These are phyloP conservation scores for Sphaerobolus stellatus DNA, from an alignment of 1,284 basidiomycete genomes.

Conservation along the genomic window DNA sequence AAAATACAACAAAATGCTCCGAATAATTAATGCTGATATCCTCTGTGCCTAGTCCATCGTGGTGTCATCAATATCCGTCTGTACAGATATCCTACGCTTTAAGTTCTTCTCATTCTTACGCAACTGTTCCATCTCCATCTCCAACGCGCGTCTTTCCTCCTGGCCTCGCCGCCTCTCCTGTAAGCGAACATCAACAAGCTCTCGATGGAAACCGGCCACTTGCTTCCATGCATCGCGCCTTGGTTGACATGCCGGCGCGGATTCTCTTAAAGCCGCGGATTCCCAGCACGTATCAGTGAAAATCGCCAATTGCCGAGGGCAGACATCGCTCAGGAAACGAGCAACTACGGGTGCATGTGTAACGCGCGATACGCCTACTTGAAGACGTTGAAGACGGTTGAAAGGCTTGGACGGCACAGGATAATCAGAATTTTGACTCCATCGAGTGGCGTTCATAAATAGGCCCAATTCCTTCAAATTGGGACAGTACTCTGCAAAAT, in stretches of 20 bases:
- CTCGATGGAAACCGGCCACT: conserved; percentile 8
- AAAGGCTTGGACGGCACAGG: conserved; percentile 2
- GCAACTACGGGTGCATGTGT: conserved; percentile 8
- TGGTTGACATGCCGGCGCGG: conserved; percentile 8
- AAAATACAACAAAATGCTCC: background rate
- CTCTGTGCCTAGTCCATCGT: background rate
- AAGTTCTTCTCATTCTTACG: conserved; percentile 5
- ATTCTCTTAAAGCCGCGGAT: conserved; percentile 10
- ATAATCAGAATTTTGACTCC: conserved; percentile 5
- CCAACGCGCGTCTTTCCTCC: conserved; percentile 8
- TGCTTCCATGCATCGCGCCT: conserved; percentile 11
- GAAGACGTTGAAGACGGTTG: conserved; percentile 9
- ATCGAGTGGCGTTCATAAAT: conserved; percentile 41
- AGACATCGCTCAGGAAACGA: conserved; percentile 11
- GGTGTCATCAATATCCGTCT: conserved; percentile 5
- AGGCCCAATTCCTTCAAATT: conserved; percentile 51
- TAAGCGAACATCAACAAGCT: conserved; percentile 11
- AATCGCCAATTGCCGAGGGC: conserved; percentile 9
- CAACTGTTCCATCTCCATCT: conserved; percentile 6
- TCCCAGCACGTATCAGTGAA: conserved; percentile 14
- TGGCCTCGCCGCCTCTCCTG: conserved; percentile 5
- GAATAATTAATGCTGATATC: background rate
- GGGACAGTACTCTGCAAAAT: conserved; percentile 55
- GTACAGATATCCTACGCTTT: conserved; percentile 6
- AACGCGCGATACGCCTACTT: conserved; percentile 12